phyloP scores from a whole-genome alignment of 106 monocot species.

The Dendrobium nobile region DNA sequence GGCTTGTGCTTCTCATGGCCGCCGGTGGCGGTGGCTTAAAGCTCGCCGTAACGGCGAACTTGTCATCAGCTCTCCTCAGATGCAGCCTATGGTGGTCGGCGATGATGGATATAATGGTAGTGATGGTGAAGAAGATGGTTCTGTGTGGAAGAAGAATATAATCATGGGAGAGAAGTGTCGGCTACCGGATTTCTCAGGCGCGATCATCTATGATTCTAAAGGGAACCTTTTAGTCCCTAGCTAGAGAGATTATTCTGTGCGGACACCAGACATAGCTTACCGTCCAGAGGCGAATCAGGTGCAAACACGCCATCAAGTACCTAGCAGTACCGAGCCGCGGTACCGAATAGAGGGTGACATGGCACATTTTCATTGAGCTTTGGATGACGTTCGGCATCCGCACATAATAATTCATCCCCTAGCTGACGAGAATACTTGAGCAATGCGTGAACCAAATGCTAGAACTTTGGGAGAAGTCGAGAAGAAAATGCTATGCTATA shows the following conservation, averaged over 20 bases:
- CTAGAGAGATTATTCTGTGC: too few species aligned
- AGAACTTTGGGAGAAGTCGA: too few species aligned
- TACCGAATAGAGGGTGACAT: too few species aligned
- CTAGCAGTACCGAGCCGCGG: too few species aligned
- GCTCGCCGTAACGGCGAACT: not conserved
- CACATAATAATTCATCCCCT: not conserved
- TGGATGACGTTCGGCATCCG: too few species aligned
- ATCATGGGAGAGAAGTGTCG: constrained; percentile 45
- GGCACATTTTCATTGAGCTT: too few species aligned
- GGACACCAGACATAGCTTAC: too few species aligned
- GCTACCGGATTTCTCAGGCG: constrained; percentile 36
- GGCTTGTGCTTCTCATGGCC: not conserved
- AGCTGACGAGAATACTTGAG: too few species aligned
- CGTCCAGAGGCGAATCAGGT: too few species aligned
- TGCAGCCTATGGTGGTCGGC: not conserved
- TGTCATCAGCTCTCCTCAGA: not conserved
- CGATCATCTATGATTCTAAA: constrained; percentile 26
- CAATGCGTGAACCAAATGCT: too few species aligned
- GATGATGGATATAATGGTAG: not conserved
- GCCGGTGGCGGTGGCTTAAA: not conserved
- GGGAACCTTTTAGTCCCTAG: not conserved
- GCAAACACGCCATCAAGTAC: too few species aligned
- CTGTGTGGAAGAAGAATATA: constrained; percentile 29
- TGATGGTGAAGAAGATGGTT: constrained; percentile 10
- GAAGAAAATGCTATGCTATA: too few species aligned